Percentiles rank a stretch among this genome's conserved stretches.
Conservation (phyloP, 495 filamentous ascomycete genomes). For the Choiromyces venosus region DNA sequence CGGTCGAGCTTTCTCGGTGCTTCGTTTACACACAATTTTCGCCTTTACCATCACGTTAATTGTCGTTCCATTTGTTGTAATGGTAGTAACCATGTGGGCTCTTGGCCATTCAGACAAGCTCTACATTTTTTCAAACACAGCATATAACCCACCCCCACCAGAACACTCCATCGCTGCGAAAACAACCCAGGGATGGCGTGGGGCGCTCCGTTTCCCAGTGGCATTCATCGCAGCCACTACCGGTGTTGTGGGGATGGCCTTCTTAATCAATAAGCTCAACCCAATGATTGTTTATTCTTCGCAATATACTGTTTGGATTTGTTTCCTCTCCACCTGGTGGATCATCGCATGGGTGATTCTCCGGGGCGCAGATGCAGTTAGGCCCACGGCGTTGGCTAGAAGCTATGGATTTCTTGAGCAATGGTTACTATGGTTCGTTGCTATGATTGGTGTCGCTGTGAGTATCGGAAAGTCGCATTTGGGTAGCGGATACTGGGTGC, state of each 20-base stretch:
- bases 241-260: conserved; percentile 65
- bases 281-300: conserved; percentile 82
- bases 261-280: conserved; percentile 73
- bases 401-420: conserved; percentile 79
- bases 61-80: conserved; percentile 64
- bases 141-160: conserved; percentile 53
- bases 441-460: conserved; percentile 66
- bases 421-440: conserved; percentile 64
- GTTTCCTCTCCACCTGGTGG: conserved; percentile 78
- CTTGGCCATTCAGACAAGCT: conserved; percentile 65
- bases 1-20: conserved; percentile 71
- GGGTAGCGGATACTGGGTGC: conserved; percentile 72
- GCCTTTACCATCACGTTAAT: conserved; percentile 78
- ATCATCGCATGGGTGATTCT: conserved; percentile 78
- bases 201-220: conserved; percentile 78
- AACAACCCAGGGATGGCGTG: conserved; percentile 67
- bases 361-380: conserved; percentile 68
- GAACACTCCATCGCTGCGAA: conserved; percentile 58
- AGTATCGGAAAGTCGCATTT: conserved; percentile 60
- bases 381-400: conserved; percentile 81
- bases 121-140: conserved; percentile 69
- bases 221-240: conserved; percentile 64
- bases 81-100: conserved; percentile 62
- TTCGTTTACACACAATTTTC: conserved; percentile 74
- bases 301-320: conserved; percentile 75